Evolutionary conservation across 2,329 filamentous ascomycete genomes (phyloP).

Genomic region (Chaetomiaceae sp.): DNA sequence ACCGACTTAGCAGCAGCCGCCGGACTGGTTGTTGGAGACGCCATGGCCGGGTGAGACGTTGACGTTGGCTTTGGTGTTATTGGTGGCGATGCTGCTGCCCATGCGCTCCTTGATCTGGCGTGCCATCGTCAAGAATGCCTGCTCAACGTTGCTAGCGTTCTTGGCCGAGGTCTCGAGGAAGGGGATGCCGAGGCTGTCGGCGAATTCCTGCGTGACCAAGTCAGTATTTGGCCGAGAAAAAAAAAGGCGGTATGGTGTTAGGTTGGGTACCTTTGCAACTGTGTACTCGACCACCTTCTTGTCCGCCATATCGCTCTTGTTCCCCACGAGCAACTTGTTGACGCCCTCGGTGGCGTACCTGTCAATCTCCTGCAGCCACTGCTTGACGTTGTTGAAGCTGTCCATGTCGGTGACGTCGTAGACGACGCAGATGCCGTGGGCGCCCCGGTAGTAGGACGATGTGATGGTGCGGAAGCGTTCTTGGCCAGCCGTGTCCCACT

Average conservation of each 20-base stretch:
- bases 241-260: too few species aligned
- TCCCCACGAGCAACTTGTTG: slow-evolving; percentile 98
- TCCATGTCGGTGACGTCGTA: slow-evolving; percentile 99
- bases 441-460: slow-evolving; percentile 98
- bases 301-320: slow-evolving; percentile 99
- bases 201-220: slow-evolving; percentile 70
- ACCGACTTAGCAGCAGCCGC: slow-evolving; percentile 35
- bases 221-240: slow-evolving; percentile 7
- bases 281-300: slow-evolving; percentile 99
- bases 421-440: slow-evolving; percentile 98
- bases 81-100: slow-evolving; percentile 90
- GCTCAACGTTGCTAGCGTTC: slow-evolving; percentile 99
- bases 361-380: slow-evolving; percentile 99
- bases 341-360: slow-evolving; percentile 98
- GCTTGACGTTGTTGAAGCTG: slow-evolving; percentile 99
- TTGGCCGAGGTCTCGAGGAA: slow-evolving; percentile 99
- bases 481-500: slow-evolving; percentile 99
- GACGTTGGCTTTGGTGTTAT: slow-evolving; percentile 98
- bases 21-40: slow-evolving; percentile 56
- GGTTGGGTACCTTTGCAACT: slow-evolving; percentile 94
- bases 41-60: slow-evolving; percentile 93
- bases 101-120: slow-evolving; percentile 99
- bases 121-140: slow-evolving; percentile 99
- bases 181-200: slow-evolving; percentile 95
- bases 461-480: slow-evolving; percentile 99